These are phyloP conservation scores for Puccinia triticina DNA, from an alignment of 1,284 basidiomycete species.

Conservation along the genomic window DNA sequence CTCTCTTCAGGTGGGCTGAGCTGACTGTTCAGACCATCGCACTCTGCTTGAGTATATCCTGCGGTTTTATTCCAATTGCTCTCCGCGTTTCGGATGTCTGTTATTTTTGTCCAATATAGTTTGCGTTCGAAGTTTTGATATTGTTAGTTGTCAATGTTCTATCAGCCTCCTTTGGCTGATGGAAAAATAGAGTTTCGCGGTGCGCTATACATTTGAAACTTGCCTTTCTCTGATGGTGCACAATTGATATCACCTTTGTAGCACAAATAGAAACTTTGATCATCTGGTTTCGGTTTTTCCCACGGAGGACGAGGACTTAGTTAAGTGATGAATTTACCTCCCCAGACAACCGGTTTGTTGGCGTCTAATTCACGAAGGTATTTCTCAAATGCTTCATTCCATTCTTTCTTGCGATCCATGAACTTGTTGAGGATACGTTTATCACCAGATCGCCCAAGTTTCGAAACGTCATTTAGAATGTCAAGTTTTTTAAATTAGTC, in stretches of 20 bases:
- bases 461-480: not conserved
- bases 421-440: conserved; percentile 2
- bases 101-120: not conserved
- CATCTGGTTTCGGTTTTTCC: not conserved
- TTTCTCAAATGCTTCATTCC: conserved; percentile 48
- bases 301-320: not conserved
- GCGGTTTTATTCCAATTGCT: conserved; percentile 49
- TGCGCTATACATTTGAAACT: not conserved
- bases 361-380: conserved; percentile 42
- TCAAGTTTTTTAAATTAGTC: not conserved
- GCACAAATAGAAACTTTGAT: not conserved
- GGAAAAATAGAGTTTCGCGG: not conserved
- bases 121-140: not conserved
- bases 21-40: conserved; percentile 42
- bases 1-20: conserved; percentile 32
- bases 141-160: not conserved
- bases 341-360: conserved; percentile 43
- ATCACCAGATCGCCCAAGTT: not conserved
- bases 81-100: conserved; percentile 42
- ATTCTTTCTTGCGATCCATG: conserved; percentile 37
- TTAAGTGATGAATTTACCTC: conserved; percentile 20
- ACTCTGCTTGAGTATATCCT: conserved; percentile 48
- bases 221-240: conserved; percentile 45
- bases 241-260: conserved; percentile 48
- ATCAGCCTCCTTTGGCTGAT: not conserved